These are phyloP conservation scores for apple (Malus domestica) DNA, from an alignment of 306 rosid species.

Conservation along the genomic window ASM211411v1 NC_041789.1:22743501-22744000, in stretches of 20 bases:
- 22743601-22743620: neutral
- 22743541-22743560: slow-evolving; percentile 22
- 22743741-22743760: too few species aligned
- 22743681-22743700: neutral
- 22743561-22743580: slow-evolving; percentile 10
- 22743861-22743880: too few species aligned
- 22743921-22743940: slow-evolving; percentile 23
- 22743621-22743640: neutral
- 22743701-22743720: neutral
- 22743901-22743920: neutral
- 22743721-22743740: neutral
- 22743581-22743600: neutral
- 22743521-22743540: slow-evolving; percentile 1
- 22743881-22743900: neutral
- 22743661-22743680: neutral
- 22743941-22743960: neutral
- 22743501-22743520: slow-evolving; percentile 13
- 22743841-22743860: neutral
- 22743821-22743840: neutral
- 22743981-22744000: neutral
- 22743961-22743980: slow-evolving; percentile 3
- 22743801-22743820: neutral
- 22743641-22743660: neutral
- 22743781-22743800: neutral
- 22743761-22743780: too few species aligned